Evolutionary conservation across 352 stramenopile genomes (phyloP).

Genomic region (Globisporangium takayamanum): DNA sequence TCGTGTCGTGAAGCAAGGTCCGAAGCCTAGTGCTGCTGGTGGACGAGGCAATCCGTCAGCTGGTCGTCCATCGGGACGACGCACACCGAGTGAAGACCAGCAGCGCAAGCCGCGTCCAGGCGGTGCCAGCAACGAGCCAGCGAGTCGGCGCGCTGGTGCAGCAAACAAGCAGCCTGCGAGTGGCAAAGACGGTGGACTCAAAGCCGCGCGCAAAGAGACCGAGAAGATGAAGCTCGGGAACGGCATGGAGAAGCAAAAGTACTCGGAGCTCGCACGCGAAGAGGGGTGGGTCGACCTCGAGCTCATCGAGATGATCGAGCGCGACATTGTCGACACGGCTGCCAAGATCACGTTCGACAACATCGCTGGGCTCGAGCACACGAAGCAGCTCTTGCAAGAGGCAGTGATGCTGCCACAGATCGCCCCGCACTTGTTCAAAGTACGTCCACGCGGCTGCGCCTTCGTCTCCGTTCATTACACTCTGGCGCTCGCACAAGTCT

Average conservation of each 20-base stretch:
- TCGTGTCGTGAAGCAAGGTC: constrained; percentile 24
- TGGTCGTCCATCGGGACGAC: constrained; percentile 34
- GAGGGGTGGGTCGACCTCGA: constrained; percentile 70
- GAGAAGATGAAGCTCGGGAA: constrained; percentile 25
- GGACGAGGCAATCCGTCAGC: constrained; percentile 15
- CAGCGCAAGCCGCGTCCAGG: constrained; percentile 29
- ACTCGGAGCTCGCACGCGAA: constrained; percentile 72
- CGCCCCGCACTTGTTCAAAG: constrained; percentile 76
- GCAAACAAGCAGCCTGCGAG: constrained; percentile 20
- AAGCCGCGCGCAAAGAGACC: constrained; percentile 34
- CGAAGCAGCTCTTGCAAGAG: constrained; percentile 77
- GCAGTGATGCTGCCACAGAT: constrained; percentile 84
- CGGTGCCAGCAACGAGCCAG: constrained; percentile 18
- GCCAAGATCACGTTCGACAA: constrained; percentile 68
- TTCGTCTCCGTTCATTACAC: neutral
- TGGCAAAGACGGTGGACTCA: constrained; percentile 33
- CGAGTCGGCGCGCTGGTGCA: constrained; percentile 14
- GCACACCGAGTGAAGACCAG: constrained; percentile 56
- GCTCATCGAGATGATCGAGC: constrained; percentile 82
- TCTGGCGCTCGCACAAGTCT: neutral
- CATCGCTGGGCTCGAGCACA: constrained; percentile 76
- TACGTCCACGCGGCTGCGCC: constrained; percentile 11
- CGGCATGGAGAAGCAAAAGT: constrained; percentile 45
- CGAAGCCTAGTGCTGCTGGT: constrained; percentile 12
- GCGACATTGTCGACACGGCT: constrained; percentile 78